Percentiles rank a stretch among this genome's conserved stretches.
These are phyloP conservation scores for Solanum chaucha DNA, from an alignment of 257 asterid genomes.

Conservation along the genomic window DNA sequence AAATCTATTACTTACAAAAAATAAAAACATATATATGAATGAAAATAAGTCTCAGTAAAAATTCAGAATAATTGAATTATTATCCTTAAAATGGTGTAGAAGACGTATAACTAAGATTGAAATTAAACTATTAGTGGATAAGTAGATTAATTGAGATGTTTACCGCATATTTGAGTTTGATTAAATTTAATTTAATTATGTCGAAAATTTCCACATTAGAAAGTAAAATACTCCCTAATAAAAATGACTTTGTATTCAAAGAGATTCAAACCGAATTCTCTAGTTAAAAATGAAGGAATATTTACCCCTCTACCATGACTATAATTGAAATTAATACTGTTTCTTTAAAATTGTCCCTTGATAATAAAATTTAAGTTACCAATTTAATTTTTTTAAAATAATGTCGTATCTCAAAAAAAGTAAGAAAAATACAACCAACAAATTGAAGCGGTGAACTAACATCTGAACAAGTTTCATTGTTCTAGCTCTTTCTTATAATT, in stretches of 20 bases:
- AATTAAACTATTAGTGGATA: not conserved
- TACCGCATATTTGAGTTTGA: no score
- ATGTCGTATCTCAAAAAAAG: no score
- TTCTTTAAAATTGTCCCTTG: no score
- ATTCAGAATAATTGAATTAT: not conserved
- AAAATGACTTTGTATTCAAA: no score
- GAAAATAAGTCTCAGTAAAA: not conserved
- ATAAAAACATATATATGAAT: not conserved
- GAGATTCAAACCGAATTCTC: not conserved
- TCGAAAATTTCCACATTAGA: rapidly evolving
- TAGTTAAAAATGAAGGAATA: no score
- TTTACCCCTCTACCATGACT: no score
- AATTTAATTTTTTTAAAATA: no score
- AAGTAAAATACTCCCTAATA: not conserved
- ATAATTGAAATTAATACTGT: no score
- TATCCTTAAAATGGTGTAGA: not conserved
- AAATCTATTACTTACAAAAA: no score
- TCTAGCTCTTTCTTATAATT: not conserved
- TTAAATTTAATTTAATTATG: no score
- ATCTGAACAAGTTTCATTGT: not conserved
- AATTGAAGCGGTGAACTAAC: not conserved
- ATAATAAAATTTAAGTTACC: no score
- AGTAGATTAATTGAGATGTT: not conserved
- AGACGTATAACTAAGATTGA: not conserved
- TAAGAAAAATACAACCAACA: not conserved